Evolutionary conservation across 2,329 filamentous ascomycete genomes (phyloP), one percentile per base, ranked within the genome.

Genomic region (Trichoderma guizhouense): DNA sequence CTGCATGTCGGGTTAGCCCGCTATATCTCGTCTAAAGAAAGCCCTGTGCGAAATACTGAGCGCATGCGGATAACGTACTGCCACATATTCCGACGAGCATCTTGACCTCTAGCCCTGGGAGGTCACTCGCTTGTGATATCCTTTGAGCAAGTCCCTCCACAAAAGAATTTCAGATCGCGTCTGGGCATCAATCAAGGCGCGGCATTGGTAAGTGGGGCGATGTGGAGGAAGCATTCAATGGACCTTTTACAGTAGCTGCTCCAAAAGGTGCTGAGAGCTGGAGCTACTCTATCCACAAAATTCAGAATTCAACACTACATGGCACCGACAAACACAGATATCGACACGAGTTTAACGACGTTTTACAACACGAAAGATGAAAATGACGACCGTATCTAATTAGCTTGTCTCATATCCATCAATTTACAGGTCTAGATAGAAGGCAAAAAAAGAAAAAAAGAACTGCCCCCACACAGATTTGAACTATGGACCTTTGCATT

Each of bases 81-180:
- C 91, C 91, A 77, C 92, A 94, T 73, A 95, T 86, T 70, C 92
- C 92, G 74, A 94, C 92, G 53, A 95, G 86, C 92, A 95, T 94
- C 30, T 78, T 82, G 72, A 1, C 43, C 14, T 47, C 1, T 18
- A 28, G 11, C 53, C 24, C 24, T 3, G 32, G 7, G 34, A 11
- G 30, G 11, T 21, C 15, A 3, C 21, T 24, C 30, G 24, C 63
- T 24, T n/a, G n/a, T 24, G 47, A 28, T 71, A n/a, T 32, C 21
- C 21, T 24, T 12, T 24, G 47, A 26, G 39, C 14, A n/a, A 68
- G 26, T 24, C 51, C 51, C n/a, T 69, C 36, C 11, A 18, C 57
- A 69, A 43, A 51, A 69, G 47, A 57, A 57, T 71, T 71, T 71
- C 60, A 34, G 28, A 47, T 30, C 39, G 62, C 62, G 62, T 39